A percentile compares a stretch with the other conserved stretches of the same genome.
Conservation (phyloP, 2,329 filamentous ascomycete genomes). For the Pezicula radicicola region DNA sequence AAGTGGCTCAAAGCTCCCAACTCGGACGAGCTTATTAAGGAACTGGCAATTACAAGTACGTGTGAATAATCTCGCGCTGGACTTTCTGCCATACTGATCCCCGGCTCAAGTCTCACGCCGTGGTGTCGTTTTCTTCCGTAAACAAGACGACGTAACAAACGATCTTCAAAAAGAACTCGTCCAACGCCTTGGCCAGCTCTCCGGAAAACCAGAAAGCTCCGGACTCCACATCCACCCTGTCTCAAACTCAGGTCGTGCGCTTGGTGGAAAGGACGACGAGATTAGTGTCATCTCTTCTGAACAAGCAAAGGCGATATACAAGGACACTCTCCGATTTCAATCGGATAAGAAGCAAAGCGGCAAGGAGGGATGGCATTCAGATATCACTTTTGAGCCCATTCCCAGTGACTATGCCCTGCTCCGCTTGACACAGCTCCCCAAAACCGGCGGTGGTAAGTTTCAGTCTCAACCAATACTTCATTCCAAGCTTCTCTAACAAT, state of each 20-base stretch:
- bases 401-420: constrained; percentile 59
- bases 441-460: constrained; percentile 26
- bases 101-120: constrained; percentile 56
- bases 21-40: constrained; percentile 42
- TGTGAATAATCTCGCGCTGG: constrained; percentile 8
- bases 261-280: constrained; percentile 53
- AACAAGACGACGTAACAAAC: constrained; percentile 58
- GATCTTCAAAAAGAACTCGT: constrained; percentile 65
- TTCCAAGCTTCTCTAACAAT: no score
- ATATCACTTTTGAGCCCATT: constrained; percentile 62
- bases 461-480: no score
- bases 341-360: constrained; percentile 39
- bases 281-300: constrained; percentile 63
- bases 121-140: constrained; percentile 68
- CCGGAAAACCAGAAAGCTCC: constrained; percentile 53
- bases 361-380: constrained; percentile 54
- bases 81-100: constrained; percentile 1
- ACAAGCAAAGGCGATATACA: constrained; percentile 49
- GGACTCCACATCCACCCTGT: constrained; percentile 60
- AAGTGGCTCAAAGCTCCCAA: constrained; percentile 45
- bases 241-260: constrained; percentile 47
- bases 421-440: constrained; percentile 24
- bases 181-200: constrained; percentile 55
- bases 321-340: constrained; percentile 17
- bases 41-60: constrained; percentile 44